A percentile compares a stretch with the other conserved stretches of the same genome.
phyloP scores from a whole-genome alignment of 345 rosid genomes.

The Heritiera fomes region DNA sequence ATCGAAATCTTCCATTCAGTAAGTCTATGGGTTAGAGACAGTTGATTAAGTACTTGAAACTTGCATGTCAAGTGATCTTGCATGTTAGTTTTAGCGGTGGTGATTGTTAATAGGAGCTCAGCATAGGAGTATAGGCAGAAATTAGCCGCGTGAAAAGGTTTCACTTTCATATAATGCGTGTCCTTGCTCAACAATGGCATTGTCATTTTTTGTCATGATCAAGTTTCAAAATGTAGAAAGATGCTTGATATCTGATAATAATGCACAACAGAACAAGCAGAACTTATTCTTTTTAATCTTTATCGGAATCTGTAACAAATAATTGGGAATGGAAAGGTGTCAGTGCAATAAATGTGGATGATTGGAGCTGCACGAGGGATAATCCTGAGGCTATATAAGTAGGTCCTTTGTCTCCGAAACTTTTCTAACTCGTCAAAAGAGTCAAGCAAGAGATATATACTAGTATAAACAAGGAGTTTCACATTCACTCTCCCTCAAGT shows the following conservation, averaged over 20 bases:
- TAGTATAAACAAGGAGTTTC: background rate
- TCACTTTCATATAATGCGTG: background rate
- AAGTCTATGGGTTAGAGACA: background rate
- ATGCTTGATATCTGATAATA: conserved; percentile 10
- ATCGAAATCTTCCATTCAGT: background rate
- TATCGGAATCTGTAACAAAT: background rate
- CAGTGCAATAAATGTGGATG: background rate
- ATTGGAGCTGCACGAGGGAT: background rate
- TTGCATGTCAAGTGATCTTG: background rate
- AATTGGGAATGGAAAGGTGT: background rate
- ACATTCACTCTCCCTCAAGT: conserved; percentile 10
- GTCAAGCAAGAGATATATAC: background rate
- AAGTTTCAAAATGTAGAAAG: background rate
- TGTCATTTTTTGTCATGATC: background rate
- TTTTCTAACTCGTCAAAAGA: background rate
- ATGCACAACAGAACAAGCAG: background rate
- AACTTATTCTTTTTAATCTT: conserved; percentile 15
- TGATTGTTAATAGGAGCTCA: background rate
- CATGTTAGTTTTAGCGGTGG: too few relatives aligned
- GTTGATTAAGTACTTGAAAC: background rate
- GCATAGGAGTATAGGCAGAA: background rate
- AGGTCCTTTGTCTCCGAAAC: background rate
- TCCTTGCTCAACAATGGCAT: too few relatives aligned
- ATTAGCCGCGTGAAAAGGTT: background rate
- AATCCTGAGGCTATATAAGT: conserved; percentile 13